phyloP scores from a whole-genome alignment of 495 filamentous ascomycete species.

The Pseudevernia furfuracea region DNA sequence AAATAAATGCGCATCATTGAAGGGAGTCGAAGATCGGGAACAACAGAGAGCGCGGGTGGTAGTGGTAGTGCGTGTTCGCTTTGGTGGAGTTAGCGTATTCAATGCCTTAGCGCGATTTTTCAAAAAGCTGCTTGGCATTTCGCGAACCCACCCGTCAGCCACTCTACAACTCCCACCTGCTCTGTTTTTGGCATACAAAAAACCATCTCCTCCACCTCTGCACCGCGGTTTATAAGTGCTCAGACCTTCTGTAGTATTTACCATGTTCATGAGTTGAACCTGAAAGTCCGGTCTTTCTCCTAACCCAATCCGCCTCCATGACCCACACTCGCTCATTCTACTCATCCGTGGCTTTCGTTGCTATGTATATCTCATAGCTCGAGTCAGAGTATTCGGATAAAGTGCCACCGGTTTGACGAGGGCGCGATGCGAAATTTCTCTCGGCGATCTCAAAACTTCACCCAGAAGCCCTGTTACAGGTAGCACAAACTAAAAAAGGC shows the following conservation, averaged over 20 bases:
- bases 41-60: not conserved
- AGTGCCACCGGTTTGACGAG: not conserved
- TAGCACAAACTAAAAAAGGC: not conserved
- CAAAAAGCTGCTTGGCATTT: not conserved
- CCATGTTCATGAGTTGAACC: not conserved
- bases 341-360: not conserved
- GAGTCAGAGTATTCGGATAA: not conserved
- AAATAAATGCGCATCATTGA: not conserved
- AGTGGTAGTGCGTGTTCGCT: too few relatives aligned
- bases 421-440: constrained; percentile 1
- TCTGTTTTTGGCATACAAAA: not conserved
- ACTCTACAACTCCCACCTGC: not conserved
- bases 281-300: not conserved
- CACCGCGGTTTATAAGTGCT: not conserved
- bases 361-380: not conserved
- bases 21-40: not conserved
- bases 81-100: too few relatives aligned
- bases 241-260: not conserved
- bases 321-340: not conserved
- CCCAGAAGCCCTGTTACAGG: not conserved
- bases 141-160: not conserved
- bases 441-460: not conserved
- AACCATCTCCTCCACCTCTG: not conserved
- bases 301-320: not conserved
- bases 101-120: too few relatives aligned